phyloP scores from a whole-genome alignment of 1,284 basidiomycete species.

The Taiwanofungus camphoratus region DNA sequence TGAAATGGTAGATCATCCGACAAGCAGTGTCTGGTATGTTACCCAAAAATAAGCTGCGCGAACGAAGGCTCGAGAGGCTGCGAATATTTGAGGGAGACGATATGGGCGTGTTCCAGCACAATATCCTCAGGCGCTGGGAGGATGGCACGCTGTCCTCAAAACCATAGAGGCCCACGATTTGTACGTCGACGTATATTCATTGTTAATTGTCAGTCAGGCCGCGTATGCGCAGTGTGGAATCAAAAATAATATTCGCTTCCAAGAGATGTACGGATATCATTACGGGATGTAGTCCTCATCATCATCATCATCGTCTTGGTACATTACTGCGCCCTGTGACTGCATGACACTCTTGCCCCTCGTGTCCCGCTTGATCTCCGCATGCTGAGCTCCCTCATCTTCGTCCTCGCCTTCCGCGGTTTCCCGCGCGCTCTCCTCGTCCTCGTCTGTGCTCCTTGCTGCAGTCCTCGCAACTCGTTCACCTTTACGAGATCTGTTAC shows the following conservation, averaged over 20 bases:
- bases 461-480: neutral
- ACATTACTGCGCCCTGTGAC: constrained; percentile 1
- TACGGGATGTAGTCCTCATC: constrained; percentile 5
- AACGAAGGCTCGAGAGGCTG: constrained; percentile 78
- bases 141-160: constrained; percentile 65
- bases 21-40: constrained; percentile 95
- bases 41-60: constrained; percentile 91
- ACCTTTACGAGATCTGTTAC: constrained; percentile 1
- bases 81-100: constrained; percentile 79
- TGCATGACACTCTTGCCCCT: constrained; percentile 4
- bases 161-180: no score
- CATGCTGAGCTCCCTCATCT: constrained; percentile 1
- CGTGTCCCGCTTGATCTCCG: constrained; percentile 2
- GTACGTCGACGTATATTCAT: no score
- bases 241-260: no score
- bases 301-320: constrained; percentile 10
- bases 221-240: no score
- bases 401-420: constrained; percentile 13
- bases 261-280: no score
- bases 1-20: constrained; percentile 74
- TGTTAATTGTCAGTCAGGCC: no score
- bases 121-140: constrained; percentile 71
- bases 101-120: constrained; percentile 63
- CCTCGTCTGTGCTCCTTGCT: constrained; percentile 3
- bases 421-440: constrained; percentile 1